Percentiles rank a stretch among this genome's conserved stretches.
phyloP scores from a whole-genome alignment of 139 green algal species.

The Edaphochlamys debaryana region DNA sequence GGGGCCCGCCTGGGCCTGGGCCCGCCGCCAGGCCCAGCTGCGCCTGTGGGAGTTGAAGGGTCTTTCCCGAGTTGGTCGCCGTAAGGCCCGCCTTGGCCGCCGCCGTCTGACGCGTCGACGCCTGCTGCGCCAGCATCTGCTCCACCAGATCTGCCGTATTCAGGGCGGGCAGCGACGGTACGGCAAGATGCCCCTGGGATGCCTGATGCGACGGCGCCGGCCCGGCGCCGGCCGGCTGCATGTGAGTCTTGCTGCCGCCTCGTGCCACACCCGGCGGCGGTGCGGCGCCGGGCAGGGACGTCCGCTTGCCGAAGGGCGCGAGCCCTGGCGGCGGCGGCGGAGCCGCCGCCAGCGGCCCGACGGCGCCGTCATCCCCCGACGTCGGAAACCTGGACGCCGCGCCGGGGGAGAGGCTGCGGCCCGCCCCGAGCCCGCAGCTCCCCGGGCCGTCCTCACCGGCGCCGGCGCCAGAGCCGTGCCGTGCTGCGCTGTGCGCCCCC shows the following conservation, averaged over 20 bases:
- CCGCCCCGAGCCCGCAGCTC: not conserved
- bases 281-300: not conserved
- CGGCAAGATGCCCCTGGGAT: not conserved
- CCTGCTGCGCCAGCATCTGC: constrained; percentile 18
- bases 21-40: too few species aligned
- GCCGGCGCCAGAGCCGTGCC: not conserved
- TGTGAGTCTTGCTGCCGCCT: not conserved
- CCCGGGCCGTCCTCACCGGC: not conserved
- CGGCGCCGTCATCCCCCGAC: too few species aligned
- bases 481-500: too few species aligned
- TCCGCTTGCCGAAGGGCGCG: too few species aligned
- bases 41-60: too few species aligned
- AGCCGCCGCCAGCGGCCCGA: too few species aligned
- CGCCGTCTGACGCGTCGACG: not conserved
- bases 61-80: too few species aligned
- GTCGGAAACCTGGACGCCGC: too few species aligned
- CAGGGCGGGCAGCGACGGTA: not conserved
- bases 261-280: not conserved
- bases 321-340: too few species aligned
- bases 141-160: constrained; percentile 21
- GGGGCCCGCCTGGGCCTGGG: too few species aligned
- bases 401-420: not conserved
- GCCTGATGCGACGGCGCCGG: not conserved
- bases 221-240: not conserved
- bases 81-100: too few species aligned